These are phyloP conservation scores for Auriscalpium orientale DNA, from an alignment of 768 basidiomycete species.

Conservation along the genomic window DNA sequence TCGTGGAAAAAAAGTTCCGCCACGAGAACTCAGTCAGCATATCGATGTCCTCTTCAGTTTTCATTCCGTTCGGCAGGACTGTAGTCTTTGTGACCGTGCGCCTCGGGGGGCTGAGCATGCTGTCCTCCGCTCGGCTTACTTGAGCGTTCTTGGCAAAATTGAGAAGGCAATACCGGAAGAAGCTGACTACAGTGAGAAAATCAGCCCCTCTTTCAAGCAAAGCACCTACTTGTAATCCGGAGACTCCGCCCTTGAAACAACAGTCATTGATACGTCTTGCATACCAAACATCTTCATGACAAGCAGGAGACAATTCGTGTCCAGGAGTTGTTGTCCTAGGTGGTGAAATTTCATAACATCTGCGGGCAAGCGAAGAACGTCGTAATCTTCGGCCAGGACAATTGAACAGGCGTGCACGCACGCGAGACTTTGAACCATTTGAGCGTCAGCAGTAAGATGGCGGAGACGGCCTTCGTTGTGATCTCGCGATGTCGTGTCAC, in stretches of 20 bases:
- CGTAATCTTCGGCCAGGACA: no score
- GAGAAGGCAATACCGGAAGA: conserved; percentile 89
- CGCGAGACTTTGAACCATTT: conserved; percentile 99
- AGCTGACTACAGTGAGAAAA: conserved; percentile 41
- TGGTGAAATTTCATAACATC: conserved; percentile 99
- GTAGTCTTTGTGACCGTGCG: conserved; percentile 51
- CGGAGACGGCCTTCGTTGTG: conserved; percentile 94
- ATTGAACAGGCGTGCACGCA: conserved; percentile 33
- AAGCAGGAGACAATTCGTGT: conserved; percentile 88
- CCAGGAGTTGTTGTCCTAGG: conserved; percentile 88
- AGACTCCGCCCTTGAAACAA: conserved; percentile 84
- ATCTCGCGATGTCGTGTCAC: conserved; percentile 94
- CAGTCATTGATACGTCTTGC: conserved; percentile 78
- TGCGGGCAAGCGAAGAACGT: conserved; percentile 23
- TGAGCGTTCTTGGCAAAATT: conserved; percentile 67
- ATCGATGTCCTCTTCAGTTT: conserved; percentile 82
- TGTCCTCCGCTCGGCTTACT: conserved; percentile 53
- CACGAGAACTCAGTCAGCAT: conserved; percentile 92
- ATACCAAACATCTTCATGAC: conserved; percentile 98
- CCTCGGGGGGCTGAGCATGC: conserved; percentile 50
- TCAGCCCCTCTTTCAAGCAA: neutral
- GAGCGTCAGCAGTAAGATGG: conserved; percentile 79
- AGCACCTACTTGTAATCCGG: conserved; percentile 70
- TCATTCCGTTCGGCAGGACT: conserved; percentile 64
- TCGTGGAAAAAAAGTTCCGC: conserved; percentile 95